Conservation (phyloP, 1,139 yeast species). For the Sporopachydermia cereana region DNA sequence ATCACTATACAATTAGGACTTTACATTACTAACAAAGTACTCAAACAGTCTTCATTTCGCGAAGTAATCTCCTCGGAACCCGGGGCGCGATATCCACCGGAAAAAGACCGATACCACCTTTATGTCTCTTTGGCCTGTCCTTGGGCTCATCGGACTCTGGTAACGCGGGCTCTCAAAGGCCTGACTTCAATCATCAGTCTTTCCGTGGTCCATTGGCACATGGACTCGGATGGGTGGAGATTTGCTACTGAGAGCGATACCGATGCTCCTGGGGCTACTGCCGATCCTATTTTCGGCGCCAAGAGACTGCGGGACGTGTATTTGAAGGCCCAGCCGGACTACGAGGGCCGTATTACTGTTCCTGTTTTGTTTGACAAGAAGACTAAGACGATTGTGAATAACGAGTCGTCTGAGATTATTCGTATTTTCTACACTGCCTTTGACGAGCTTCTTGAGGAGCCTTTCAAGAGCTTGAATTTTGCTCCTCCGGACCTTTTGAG, state of each 20-base stretch:
- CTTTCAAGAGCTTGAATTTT: conserved; percentile 42
- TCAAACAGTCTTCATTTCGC: conserved; percentile 32
- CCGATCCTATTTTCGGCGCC: conserved; percentile 54
- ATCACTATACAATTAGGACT: too few species aligned
- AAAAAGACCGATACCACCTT: conserved; percentile 71
- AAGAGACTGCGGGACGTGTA: conserved; percentile 59
- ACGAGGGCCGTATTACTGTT: conserved; percentile 76
- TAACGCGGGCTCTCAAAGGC: conserved; percentile 71
- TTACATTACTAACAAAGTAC: conserved; percentile 11
- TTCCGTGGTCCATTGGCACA: conserved; percentile 79
- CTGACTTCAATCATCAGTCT: conserved; percentile 40
- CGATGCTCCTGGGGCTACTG: conserved; percentile 44
- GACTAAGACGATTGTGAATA: conserved; percentile 70
- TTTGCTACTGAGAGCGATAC: conserved; percentile 35
- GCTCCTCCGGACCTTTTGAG: conserved; percentile 45
- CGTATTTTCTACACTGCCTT: conserved; percentile 72
- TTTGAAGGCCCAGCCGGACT: conserved; percentile 62
- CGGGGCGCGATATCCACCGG: conserved; percentile 59
- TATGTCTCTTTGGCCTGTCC: conserved; percentile 89
- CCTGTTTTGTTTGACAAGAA: conserved; percentile 91
- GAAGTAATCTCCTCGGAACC: conserved; percentile 47
- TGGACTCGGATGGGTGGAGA: conserved; percentile 84
- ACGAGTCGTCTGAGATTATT: conserved; percentile 82
- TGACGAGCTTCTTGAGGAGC: conserved; percentile 35
- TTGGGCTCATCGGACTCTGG: conserved; percentile 84